A percentile compares a stretch with the other conserved stretches of the same genome.
Conservation (phyloP, 192 early-diverging fungal species). For the Dispira simplex region DNA sequence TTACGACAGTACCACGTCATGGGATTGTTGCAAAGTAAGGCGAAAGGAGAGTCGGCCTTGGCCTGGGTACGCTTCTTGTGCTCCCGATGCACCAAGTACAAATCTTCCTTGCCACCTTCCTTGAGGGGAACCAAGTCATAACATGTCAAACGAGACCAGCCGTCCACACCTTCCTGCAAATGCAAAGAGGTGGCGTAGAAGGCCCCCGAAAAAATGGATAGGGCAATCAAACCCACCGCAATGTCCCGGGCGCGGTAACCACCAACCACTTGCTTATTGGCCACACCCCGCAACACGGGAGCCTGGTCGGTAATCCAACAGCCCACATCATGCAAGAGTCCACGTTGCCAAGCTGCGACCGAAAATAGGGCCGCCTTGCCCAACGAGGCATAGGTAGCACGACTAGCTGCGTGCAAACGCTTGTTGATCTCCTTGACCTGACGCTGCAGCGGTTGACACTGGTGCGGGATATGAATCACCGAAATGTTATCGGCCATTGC, state of each 20-base stretch:
- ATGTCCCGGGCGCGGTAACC: conserved; percentile 1
- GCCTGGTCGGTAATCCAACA: conserved; percentile 1
- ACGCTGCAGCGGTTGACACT: conserved; percentile 5
- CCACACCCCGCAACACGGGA: not conserved
- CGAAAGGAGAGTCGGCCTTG: not conserved
- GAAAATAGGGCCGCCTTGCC: not conserved
- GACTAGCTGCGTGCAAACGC: not conserved
- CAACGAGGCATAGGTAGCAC: not conserved
- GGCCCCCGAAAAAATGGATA: not conserved
- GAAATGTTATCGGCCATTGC: not conserved
- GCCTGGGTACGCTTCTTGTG: conserved; percentile 3
- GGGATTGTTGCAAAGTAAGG: not conserved
- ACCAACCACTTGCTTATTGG: not conserved
- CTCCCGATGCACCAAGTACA: conserved; percentile 5
- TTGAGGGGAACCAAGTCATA: not conserved
- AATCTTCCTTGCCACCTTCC: not conserved
- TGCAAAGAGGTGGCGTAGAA: not conserved
- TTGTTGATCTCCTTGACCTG: not conserved
- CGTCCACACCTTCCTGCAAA: not conserved
- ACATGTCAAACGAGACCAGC: not conserved
- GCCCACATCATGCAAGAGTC: not conserved
- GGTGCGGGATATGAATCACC: not conserved
- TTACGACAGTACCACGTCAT: not conserved
- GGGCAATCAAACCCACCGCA: not conserved
- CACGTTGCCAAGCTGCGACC: not conserved